Percentiles rank a stretch among this genome's conserved stretches.
Evolutionary conservation across 2,329 filamentous ascomycete species (phyloP).

Genomic region (Epichloe bromicola): DNA sequence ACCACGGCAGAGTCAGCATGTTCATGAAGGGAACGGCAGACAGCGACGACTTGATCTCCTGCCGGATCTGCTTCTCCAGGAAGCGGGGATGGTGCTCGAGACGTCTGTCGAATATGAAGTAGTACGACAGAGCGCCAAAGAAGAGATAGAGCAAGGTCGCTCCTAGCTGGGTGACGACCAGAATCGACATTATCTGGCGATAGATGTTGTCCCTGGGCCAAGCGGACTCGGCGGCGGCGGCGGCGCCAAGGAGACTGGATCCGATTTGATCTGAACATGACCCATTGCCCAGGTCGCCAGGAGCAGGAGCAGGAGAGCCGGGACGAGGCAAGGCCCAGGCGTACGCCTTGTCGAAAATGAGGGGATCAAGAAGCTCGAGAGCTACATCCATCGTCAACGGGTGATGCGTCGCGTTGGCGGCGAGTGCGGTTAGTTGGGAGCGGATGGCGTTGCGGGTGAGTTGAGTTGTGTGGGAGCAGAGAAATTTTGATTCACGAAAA

Average conservation of each 20-base stretch:
- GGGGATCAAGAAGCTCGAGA: constrained; percentile 28
- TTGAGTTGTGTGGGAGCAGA: background rate
- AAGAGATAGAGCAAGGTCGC: constrained; percentile 43
- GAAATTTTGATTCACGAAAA: too few species aligned
- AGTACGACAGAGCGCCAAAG: constrained; percentile 57
- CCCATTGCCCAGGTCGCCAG: constrained; percentile 4
- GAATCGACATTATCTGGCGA: constrained; percentile 25
- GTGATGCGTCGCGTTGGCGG: background rate
- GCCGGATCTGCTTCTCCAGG: constrained; percentile 32
- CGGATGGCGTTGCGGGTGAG: background rate
- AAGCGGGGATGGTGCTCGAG: constrained; percentile 34
- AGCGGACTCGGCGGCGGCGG: constrained; percentile 12
- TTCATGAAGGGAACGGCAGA: constrained; percentile 30
- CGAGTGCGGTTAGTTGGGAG: background rate
- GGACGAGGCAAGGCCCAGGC: constrained; percentile 23
- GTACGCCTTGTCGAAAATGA: constrained; percentile 27
- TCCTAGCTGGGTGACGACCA: constrained; percentile 26
- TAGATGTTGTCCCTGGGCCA: constrained; percentile 28
- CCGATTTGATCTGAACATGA: constrained; percentile 3
- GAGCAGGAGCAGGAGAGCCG: background rate
- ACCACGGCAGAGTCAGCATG: constrained; percentile 30
- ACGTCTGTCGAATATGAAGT: constrained; percentile 45
- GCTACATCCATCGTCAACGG: constrained; percentile 22
- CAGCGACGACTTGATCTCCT: constrained; percentile 30
- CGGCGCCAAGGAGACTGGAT: constrained; percentile 4